Percentiles rank a stretch among this genome's conserved stretches.
phyloP scores from a whole-genome alignment of 1,284 basidiomycete genomes.

The Bjerkandera adusta region DNA sequence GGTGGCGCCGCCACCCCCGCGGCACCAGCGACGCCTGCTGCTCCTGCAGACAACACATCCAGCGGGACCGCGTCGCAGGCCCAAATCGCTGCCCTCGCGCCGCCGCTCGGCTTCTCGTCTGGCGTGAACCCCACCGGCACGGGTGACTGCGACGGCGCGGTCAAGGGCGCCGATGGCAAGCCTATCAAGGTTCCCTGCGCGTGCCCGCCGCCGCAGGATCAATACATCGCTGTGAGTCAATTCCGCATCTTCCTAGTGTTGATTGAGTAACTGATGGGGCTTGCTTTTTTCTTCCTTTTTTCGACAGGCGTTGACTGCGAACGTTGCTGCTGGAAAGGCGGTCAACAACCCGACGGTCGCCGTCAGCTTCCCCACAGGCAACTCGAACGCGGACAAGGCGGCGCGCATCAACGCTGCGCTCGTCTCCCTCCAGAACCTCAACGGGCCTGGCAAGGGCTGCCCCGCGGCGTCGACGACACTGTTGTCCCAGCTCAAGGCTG shows the following conservation, averaged over 20 bases:
- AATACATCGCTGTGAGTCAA: constrained; percentile 30
- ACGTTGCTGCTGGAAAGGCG: constrained; percentile 36
- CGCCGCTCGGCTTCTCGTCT: constrained; percentile 23
- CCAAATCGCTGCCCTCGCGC: constrained; percentile 23
- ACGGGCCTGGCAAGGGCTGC: constrained; percentile 38
- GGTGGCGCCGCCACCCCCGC: constrained; percentile 11
- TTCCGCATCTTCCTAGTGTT: background rate
- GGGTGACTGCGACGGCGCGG: constrained; percentile 33
- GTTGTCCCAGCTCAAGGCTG: constrained; percentile 30
- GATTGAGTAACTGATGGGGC: constrained; percentile 3
- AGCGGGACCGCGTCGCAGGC: constrained; percentile 11
- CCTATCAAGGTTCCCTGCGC: constrained; percentile 38
- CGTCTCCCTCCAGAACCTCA: constrained; percentile 39
- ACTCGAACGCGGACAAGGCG: constrained; percentile 28
- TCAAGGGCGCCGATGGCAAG: constrained; percentile 26
- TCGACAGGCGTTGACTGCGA: constrained; percentile 32
- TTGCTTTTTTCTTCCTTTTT: no score
- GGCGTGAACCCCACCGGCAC: constrained; percentile 27
- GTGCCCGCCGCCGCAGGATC: constrained; percentile 35
- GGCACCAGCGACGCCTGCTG: constrained; percentile 17
- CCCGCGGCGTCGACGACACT: constrained; percentile 38
- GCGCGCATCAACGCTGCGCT: constrained; percentile 35
- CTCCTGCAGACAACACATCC: constrained; percentile 2
- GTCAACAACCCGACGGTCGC: constrained; percentile 36
- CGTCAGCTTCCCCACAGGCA: constrained; percentile 36